phyloP scores from a whole-genome alignment of 2,329 filamentous ascomycete species.

The Colletotrichum spinosum region DNA sequence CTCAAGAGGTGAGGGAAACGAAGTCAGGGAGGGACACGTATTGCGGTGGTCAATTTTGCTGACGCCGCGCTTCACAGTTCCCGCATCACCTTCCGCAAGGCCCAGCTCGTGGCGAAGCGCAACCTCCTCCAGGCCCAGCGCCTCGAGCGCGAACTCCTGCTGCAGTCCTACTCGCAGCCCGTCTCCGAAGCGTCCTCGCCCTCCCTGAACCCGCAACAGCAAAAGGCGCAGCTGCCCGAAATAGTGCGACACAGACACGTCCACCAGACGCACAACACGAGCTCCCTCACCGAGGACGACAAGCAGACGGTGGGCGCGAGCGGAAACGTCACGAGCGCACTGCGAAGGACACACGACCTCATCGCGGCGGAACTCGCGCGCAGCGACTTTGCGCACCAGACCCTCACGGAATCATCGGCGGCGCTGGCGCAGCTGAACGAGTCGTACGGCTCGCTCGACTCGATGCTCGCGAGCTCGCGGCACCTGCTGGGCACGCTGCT shows the following conservation, averaged over 20 bases:
- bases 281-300: conserved; percentile 69
- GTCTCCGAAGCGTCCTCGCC: conserved; percentile 48
- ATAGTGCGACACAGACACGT: conserved; percentile 43
- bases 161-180: conserved; percentile 71
- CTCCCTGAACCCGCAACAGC: conserved; percentile 40
- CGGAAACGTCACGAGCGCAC: conserved; percentile 83
- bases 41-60: neutral
- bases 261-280: conserved; percentile 44
- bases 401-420: conserved; percentile 84
- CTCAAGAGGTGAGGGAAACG: conserved; percentile 70
- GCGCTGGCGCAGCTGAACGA: conserved; percentile 85
- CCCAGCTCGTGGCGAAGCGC: conserved; percentile 82
- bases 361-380: conserved; percentile 87
- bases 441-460: conserved; percentile 83
- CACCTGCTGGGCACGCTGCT: conserved; percentile 83
- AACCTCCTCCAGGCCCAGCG: conserved; percentile 79
- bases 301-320: conserved; percentile 81
- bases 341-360: conserved; percentile 87
- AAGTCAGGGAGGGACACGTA: too few relatives aligned
- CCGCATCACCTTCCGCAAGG: conserved; percentile 80
- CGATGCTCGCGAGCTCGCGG: conserved; percentile 78
- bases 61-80: conserved; percentile 49
- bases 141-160: conserved; percentile 80
- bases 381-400: conserved; percentile 91
- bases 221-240: conserved; percentile 35